Evolutionary conservation across 2,329 filamentous ascomycete species (phyloP).

Genomic region (Cadophora malorum): DNA sequence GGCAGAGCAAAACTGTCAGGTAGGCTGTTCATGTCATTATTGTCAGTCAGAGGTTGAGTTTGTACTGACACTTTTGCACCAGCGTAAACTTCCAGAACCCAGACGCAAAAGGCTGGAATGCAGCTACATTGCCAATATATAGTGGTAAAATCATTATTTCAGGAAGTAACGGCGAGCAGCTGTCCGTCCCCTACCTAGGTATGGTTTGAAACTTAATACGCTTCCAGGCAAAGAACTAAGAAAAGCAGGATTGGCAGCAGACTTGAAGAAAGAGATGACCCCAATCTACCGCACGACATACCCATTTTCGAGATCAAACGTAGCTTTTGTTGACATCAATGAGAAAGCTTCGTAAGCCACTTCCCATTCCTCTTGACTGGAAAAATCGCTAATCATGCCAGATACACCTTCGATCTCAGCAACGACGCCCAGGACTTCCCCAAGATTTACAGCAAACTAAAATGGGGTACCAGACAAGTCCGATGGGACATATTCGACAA

Average conservation of each 20-base stretch:
- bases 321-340: not conserved
- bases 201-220: not conserved
- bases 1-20: slow-evolving; percentile 17
- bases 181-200: slow-evolving; percentile 18
- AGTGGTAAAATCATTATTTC: slow-evolving; percentile 56
- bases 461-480: slow-evolving; percentile 16
- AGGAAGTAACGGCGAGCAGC: slow-evolving; percentile 44
- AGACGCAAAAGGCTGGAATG: slow-evolving; percentile 23
- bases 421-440: slow-evolving; percentile 1
- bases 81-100: slow-evolving; percentile 20
- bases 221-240: not conserved
- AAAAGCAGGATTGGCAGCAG: not conserved
- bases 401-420: slow-evolving; percentile 14
- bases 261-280: slow-evolving; percentile 15
- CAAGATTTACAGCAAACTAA: slow-evolving; percentile 17
- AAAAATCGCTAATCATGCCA: not conserved
- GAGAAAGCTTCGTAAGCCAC: slow-evolving; percentile 15
- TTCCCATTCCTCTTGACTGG: too few relatives aligned
- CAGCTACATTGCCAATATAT: slow-evolving; percentile 54
- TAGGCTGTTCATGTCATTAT: too few relatives aligned
- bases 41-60: too few relatives aligned
- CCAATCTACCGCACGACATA: slow-evolving; percentile 13
- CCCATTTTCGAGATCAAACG: slow-evolving; percentile 8
- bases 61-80: too few relatives aligned
- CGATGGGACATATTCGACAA: slow-evolving; percentile 17